phyloP scores from a whole-genome alignment of 2,329 filamentous ascomycete genomes.

The Nothopassalora personata region DNA sequence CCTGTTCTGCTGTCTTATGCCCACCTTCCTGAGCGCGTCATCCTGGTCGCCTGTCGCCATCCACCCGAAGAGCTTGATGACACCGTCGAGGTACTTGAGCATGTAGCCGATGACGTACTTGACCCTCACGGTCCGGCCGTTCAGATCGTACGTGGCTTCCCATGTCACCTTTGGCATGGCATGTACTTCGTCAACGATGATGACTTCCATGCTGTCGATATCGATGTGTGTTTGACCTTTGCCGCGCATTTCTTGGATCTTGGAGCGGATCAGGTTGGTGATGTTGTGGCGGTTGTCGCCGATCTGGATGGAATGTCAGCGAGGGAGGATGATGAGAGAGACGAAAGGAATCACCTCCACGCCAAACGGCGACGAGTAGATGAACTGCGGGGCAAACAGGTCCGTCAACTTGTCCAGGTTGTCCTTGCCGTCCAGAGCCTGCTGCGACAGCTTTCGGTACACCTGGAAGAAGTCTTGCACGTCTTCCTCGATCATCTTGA shows the following conservation, averaged over 20 bases:
- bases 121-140: neutral
- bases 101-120: conserved; percentile 1
- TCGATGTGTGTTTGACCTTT: neutral
- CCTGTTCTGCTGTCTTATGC: neutral
- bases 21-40: neutral
- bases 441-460: neutral
- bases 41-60: neutral
- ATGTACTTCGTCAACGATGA: neutral
- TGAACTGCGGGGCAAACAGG: neutral
- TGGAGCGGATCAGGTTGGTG: neutral
- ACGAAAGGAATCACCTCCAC: neutral
- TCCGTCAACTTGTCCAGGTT: neutral
- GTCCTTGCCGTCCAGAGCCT: neutral
- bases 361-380: neutral
- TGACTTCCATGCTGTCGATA: neutral
- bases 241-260: neutral
- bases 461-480: neutral
- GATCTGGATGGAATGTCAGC: neutral
- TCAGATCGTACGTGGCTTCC: neutral
- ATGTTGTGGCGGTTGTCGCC: neutral
- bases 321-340: neutral
- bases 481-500: neutral
- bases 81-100: neutral
- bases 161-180: neutral
- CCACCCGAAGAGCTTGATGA: neutral